Base-by-base conservation (phyloP, 768 basidiomycete species). In the Heimioporus sp. region DNA sequence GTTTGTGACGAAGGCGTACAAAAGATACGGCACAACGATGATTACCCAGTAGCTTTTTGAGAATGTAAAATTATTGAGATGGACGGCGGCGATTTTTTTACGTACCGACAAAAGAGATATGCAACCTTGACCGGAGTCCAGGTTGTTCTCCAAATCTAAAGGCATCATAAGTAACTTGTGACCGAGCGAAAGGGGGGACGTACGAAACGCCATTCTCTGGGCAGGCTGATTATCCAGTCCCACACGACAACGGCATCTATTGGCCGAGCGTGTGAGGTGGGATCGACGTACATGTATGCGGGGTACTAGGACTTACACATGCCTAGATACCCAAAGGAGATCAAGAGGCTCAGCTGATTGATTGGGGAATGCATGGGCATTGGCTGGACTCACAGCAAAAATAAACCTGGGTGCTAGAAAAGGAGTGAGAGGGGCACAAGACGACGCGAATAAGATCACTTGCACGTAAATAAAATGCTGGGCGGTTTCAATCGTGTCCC, bases 71-170 rank as follows among this genome's bases (percentile, higher is more conserved):
- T 46, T 36, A 41, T 34, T 9, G 24, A 46, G 37, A 37, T 19
- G 48, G 35, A 47, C 43, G 20, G 36, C 52, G 50, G 53, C 7
- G 39, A 52, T 49, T 54, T 24, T 59, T 59, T 68, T 42, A 73
- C 80, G 67, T 65, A 82, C 89, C 89, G 81, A 74, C 89, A 91
- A 76, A 90, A 88, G 58, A 91, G 78, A 71, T 90, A 91, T 44
- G 89, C 84, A 53, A 83, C 68, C 71, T 91, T 91, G 66, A 90
- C 88, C 43, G 89, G 87, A 36, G 87, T 90, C 89, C 89, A 91
- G 58, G 77, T 79, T 13, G 86, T 88, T 71, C 80, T 87, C 89
- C 89, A 91, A 57, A 90, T 80, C 88, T 90, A 58, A 48, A 43
- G 41, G 46, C 50, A 48, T 24, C 0, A 41, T 53, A 32, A 43